Evolutionary conservation across 768 basidiomycete genomes (phyloP), one percentile per base, ranked within the genome.

Genomic region (Glaciozyma martinii): DNA sequence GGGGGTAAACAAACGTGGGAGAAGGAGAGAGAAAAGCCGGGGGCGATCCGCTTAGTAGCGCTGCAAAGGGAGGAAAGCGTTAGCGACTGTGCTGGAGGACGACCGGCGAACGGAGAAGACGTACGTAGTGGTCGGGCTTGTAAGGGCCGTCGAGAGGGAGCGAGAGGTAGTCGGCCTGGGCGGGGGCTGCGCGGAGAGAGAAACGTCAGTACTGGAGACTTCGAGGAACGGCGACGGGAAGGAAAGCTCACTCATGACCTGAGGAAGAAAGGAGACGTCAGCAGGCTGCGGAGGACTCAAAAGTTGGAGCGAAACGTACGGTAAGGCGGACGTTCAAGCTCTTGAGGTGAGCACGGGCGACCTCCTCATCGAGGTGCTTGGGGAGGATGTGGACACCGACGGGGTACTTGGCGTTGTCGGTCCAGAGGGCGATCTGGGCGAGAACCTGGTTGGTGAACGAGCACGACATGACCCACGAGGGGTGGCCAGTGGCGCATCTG

Each of bases 381-480:
- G 94, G 95, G 57, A 99, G 82, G 80, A 98, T 93, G 83, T 99
- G 94, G 37, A 98, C 94, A 68, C 95, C 95, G 73, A 98, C 83
- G 57, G 89, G 87, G 85, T 97, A 98, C 76, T 87, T 85, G 86
- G 85, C 42, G 87, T 40, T 64, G 68, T 76, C 66, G 52, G 89
- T 93, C 91, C 91, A 99, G 76, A 99, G 86, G 29, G 91, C 93
- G 75, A 99, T 97, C 80, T 95, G 93, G 37, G 94, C 94, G 74
- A 99, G 83, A 68, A 92, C 89, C 79, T 99, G 95, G 84, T 99
- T 99, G 76, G 90, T 80, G 82, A 99, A 99, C 50, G 95, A 99
- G 82, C 93, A 98, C 23, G 94, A 98, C 95, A 99, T 99, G 80
- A 99, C 95, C 79, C 93, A 97, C 52, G 94, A 98, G 43, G 95